Evolutionary conservation across 2,329 filamentous ascomycete genomes (phyloP), one percentile per base, ranked within the genome.

Genomic region (Ophiostoma himal-ulmi): DNA sequence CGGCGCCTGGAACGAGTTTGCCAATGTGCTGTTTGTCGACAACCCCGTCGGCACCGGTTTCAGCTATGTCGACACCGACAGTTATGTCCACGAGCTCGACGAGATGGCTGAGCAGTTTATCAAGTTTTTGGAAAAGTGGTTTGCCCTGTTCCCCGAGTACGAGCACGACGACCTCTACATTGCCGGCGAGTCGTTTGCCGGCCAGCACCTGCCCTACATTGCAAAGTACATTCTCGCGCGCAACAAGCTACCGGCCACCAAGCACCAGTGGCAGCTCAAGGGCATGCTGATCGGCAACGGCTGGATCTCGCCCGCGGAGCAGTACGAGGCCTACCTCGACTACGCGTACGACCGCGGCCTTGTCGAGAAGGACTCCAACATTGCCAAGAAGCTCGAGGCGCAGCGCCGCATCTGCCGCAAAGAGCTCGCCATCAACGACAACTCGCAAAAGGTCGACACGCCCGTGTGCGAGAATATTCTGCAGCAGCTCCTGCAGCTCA

Each of bases 1-100:
- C 70, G 95, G 95, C n/a, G 94, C 93, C 0, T 99, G 96, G 96
- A 91, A 97, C 79, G 94, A 99, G 82, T 99, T 98, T 77, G 93
- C 95, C 74, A 99, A 99, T 77, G 80, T 99, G 68, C 87, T 99
- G 71, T 99, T 99, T 77, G 92, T 99, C 72, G 95, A 99, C 78
- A 96, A 98, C 78, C 95, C 95, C 0, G 94, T 98, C 48, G 96
- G 95, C 14, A 97, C 94, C 1, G 95, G 95, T 2, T 99, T 91
- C 82, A 99, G 95, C 81, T 98, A 95, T 77, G 94, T 94, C 77
- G 91, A 97, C 77, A 95, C 92, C 17, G 86, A 99, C 79, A 91
- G 88, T 76, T 98, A 92, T 77, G 79, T 97, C 22, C 88, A 90
- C 74, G 94, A 97, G 78, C 84, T 99, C 72, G 86, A 91, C 71